Percentiles rank a stretch among this genome's conserved stretches.
Evolutionary conservation across 495 filamentous ascomycete species (phyloP).

Genomic region (Letharia lupina): DNA sequence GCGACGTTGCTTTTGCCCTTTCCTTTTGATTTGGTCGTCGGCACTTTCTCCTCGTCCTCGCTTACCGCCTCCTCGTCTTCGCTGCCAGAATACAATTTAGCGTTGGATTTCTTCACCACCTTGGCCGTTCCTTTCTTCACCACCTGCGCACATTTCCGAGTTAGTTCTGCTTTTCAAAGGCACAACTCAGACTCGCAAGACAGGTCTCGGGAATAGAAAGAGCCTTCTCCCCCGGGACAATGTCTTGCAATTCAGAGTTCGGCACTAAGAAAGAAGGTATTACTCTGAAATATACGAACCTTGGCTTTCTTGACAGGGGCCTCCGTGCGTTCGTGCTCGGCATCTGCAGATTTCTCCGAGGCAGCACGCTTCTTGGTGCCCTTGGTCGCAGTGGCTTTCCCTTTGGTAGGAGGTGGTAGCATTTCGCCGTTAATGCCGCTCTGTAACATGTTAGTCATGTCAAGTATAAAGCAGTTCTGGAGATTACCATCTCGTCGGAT

Average conservation of each 20-base stretch:
- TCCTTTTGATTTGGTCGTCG: background rate
- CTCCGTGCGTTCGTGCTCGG: too few species aligned
- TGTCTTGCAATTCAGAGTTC: background rate
- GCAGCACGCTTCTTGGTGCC: background rate
- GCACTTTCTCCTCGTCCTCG: background rate
- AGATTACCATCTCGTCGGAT: background rate
- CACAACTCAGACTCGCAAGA: background rate
- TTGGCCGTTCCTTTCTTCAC: constrained; percentile 13
- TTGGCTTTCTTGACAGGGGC: constrained; percentile 28
- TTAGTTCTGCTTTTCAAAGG: background rate
- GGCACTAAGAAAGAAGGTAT: too few species aligned
- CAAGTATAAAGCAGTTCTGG: background rate
- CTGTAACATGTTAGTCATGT: background rate
- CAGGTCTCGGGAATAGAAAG: too few species aligned
- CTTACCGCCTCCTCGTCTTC: background rate
- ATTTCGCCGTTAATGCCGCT: background rate
- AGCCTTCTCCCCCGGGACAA: too few species aligned
- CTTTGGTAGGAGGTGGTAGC: background rate
- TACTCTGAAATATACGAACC: constrained; percentile 44
- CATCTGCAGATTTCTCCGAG: background rate
- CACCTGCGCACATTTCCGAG: background rate
- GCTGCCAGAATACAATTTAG: background rate
- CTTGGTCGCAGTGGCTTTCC: background rate
- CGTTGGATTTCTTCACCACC: constrained; percentile 4
- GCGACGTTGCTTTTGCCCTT: background rate